A percentile compares a stretch with the other conserved stretches of the same genome.
Conservation (phyloP, 164 flowering plant species). For the Warburgia ugandensis region DNA sequence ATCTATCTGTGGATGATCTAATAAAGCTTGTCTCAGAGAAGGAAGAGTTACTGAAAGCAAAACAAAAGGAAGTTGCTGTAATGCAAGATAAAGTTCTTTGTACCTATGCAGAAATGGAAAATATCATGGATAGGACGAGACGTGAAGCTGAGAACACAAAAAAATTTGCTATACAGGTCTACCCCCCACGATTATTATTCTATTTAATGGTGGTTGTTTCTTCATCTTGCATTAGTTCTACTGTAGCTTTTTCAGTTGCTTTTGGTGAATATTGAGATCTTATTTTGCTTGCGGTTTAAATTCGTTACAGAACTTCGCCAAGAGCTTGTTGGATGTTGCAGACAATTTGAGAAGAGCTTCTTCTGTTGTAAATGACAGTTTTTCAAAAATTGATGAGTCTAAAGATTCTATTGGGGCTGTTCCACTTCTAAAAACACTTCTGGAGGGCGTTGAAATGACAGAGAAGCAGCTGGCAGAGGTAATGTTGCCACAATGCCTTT, state of each 20-base stretch:
- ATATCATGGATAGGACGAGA: constrained; percentile 68
- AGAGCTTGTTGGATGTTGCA: constrained; percentile 79
- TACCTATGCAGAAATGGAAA: constrained; percentile 78
- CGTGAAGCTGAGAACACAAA: constrained; percentile 84
- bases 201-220: background rate
- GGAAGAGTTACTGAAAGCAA: constrained; percentile 48
- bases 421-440: constrained; percentile 68
- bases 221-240: too few relatives aligned
- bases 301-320: constrained; percentile 70
- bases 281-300: background rate
- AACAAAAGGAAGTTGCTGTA: constrained; percentile 50
- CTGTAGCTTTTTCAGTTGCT: background rate
- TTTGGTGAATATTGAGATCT: background rate
- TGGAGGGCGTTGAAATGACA: constrained; percentile 97
- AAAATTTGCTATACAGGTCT: constrained; percentile 88
- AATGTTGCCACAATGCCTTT: too few relatives aligned
- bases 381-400: constrained; percentile 56
- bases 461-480: constrained; percentile 89
- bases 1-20: constrained; percentile 59
- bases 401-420: constrained; percentile 57
- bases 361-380: constrained; percentile 73
- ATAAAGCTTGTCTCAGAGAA: constrained; percentile 71
- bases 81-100: constrained; percentile 80
- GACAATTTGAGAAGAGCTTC: constrained; percentile 94
- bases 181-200: background rate